Base-by-base conservation (phyloP, 371 early-diverging fungal species). In the Mucor circinelloides region DNA sequence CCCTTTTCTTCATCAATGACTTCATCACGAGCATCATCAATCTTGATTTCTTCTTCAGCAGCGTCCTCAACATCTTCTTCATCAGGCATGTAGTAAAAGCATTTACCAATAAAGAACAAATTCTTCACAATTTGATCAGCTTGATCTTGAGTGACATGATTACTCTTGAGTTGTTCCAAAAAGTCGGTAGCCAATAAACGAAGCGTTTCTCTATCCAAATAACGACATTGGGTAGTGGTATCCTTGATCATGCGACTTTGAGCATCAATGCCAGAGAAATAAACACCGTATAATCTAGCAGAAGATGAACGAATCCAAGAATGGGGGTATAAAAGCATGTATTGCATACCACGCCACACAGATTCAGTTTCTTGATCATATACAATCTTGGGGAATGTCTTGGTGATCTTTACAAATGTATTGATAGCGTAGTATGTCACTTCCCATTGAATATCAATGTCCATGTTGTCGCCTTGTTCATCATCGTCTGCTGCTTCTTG, bases 51-150 rank as follows among this genome's bases (percentile, higher is more conserved):
- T 6, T 72, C 81, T 6, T 57, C 76, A 15, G 56, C 67, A 19
- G 56, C 67, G 2, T 3, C 17, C 77, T 80, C 73, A 1, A 23
- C 73, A 23, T 89, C 88, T n/a, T 80, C 84, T 7, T 77, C 79
- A 4, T 78, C 68, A 9, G 83, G 52, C 56, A 82, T 70, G 36
- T 80, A 73, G 46, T 78, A 85, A 63, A 97, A 86, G 69, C 90
- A 88, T 71, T 91, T 93, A 63, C 91, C 93, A 42, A 97, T 78
- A 77, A 95, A 98, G 76, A 94, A 91, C 72, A 98, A 67, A 74
- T 98, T 98, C 87, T 97, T 97, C 21, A 96, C 93, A 48, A 92
- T 76, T 76, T 97, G 97, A 65, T 86, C 91, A 2, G 93, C 95
- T 44, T 93, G 86, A 17, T 95, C 96, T 44, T 88, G 84, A 23